Percentiles rank a stretch among this genome's conserved stretches.
Conservation (phyloP, 371 early-diverging fungal species). For the Lichtheimia ramosa region DNA sequence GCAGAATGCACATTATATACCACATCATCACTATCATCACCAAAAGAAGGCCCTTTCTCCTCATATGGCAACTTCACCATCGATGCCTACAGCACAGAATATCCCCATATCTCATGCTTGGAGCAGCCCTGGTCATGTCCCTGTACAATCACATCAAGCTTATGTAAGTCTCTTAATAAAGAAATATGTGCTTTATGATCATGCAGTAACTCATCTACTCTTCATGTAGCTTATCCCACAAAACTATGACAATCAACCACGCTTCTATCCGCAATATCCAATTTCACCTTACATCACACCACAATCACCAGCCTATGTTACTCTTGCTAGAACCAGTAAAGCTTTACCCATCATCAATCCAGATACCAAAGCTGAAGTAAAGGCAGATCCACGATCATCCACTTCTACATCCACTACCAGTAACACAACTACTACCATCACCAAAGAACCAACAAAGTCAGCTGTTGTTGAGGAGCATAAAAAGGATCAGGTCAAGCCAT, state of each 20-base stretch:
- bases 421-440: slow-evolving; percentile 22
- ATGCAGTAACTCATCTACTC: neutral
- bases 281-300: slow-evolving; percentile 3
- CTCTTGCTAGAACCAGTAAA: slow-evolving; percentile 45
- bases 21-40: slow-evolving; percentile 17
- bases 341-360: slow-evolving; percentile 78
- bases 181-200: too few species aligned
- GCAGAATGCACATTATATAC: slow-evolving; percentile 26
- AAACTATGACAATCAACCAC: slow-evolving; percentile 20
- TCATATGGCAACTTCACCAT: slow-evolving; percentile 30
- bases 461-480: slow-evolving; percentile 13
- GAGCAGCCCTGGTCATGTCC: slow-evolving; percentile 14
- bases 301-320: slow-evolving; percentile 38
- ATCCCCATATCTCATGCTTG: slow-evolving; percentile 14
- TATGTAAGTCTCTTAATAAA: neutral
- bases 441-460: slow-evolving; percentile 7
- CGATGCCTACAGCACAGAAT: slow-evolving; percentile 26
- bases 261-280: slow-evolving; percentile 26
- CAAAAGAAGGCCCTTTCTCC: slow-evolving; percentile 28
- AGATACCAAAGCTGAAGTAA: slow-evolving; percentile 67
- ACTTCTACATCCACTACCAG: slow-evolving; percentile 22
- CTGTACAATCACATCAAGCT: neutral
- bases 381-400: slow-evolving; percentile 36
- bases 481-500: slow-evolving; percentile 18
- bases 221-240: neutral